Evolutionary conservation across 2,329 filamentous ascomycete species (phyloP).

Genomic region (Epichloe amarillans): DNA sequence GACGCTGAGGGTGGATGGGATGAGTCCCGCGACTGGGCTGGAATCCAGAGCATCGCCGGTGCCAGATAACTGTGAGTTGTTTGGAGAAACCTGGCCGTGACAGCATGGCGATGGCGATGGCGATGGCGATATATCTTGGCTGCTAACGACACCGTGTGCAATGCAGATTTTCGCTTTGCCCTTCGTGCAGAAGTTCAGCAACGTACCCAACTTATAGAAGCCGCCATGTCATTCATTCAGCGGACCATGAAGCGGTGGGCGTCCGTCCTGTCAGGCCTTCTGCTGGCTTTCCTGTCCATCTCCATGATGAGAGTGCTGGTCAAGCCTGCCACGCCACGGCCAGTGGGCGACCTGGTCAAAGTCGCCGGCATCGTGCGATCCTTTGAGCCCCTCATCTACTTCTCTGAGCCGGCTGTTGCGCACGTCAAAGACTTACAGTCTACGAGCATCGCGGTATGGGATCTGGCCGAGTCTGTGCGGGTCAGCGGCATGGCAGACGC

Average conservation of each 20-base stretch:
- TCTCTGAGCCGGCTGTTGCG: conserved; percentile 75
- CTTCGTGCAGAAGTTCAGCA: conserved; percentile 81
- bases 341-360: conserved; percentile 61
- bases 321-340: conserved; percentile 43
- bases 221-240: conserved; percentile 51
- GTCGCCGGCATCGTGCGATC: conserved; percentile 79
- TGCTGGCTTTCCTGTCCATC: conserved; percentile 51
- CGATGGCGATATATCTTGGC: too few relatives aligned
- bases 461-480: conserved; percentile 80
- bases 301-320: conserved; percentile 52
- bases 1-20: conserved; percentile 23
- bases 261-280: conserved; percentile 48
- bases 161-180: conserved; percentile 71
- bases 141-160: background rate
- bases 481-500: conserved; percentile 85
- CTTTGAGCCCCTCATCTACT: conserved; percentile 90
- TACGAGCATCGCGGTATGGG: conserved; percentile 87
- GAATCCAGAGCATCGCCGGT: conserved; percentile 13
- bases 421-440: conserved; percentile 84
- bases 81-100: background rate
- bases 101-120: too few relatives aligned
- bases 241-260: conserved; percentile 56
- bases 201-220: conserved; percentile 70
- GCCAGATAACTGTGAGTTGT: conserved; percentile 36
- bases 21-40: conserved; percentile 13